Base-by-base conservation (phyloP, 192 early-diverging fungal genomes). In the Funneliformis mosseae region DNA sequence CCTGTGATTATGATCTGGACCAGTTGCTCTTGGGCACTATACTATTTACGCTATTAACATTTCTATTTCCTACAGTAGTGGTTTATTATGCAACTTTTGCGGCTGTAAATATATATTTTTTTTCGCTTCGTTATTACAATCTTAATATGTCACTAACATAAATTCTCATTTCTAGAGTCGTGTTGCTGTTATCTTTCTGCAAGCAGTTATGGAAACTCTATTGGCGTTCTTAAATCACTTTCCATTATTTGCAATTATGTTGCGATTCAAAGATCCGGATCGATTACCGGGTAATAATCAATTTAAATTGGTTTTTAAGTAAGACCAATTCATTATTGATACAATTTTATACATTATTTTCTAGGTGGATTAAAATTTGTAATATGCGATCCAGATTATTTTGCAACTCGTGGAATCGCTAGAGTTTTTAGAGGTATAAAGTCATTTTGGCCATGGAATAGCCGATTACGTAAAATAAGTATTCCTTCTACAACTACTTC, bases 191-290 rank as follows among this genome's bases (percentile, higher is more conserved):
- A 92, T 97, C 27, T 88, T 92, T 75, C 87, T 94, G 4, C 95
- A 97, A 81, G 95, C 92, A 1, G 82, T 90, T 4, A 84, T 95
- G 84, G 96, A 99, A 83, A 94, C 96, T 12, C 27, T 94, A 5
- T 84, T 99, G 21, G 96, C 94, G 0, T 89, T 97, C 63, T 84
- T 99, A 28, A 99, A 99, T 82, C 98, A 99, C 82, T 98, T 97
- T 81, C 98, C 98, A 16, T 84, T 98, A 12, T 98, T 98, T 88
- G 96, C 96, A 39, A 87, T 98, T n/a, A 90, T 96, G 88, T 80
- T 97, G 43, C 88, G 97, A 33, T 64, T 97, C 41, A 95, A 96
- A 76, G 95, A 98, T 81, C 94, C 96, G 9, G 90, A 86, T 45
- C 87, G 96, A 78, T 84, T 99, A 46, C 96, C 98, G 42, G 95